phyloP scores from a whole-genome alignment of 1,284 basidiomycete genomes.

The Trametes hirsuta region DNA sequence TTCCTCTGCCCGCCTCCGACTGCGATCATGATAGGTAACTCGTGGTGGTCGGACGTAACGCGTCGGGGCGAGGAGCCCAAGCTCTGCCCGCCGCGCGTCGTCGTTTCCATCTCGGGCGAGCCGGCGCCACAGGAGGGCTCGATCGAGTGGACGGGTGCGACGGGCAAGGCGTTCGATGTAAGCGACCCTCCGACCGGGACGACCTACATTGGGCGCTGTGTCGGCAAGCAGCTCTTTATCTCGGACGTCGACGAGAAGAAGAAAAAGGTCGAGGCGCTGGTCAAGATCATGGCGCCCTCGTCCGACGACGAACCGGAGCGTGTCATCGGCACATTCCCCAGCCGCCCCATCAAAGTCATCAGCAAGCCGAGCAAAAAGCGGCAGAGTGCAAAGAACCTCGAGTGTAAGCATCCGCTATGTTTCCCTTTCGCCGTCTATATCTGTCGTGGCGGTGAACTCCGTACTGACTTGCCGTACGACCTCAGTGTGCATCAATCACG shows the following conservation, averaged over 20 bases:
- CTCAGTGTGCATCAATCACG: conserved; percentile 92
- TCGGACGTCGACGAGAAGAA: conserved; percentile 90
- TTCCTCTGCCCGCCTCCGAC: conserved; percentile 97
- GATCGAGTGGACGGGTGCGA: conserved; percentile 83
- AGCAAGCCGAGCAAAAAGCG: conserved; percentile 97
- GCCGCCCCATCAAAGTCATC: conserved; percentile 95
- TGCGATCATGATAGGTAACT: conserved; percentile 91
- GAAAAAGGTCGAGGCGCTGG: conserved; percentile 89
- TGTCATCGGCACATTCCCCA: conserved; percentile 85
- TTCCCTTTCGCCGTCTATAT: neutral
- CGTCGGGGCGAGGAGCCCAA: conserved; percentile 76
- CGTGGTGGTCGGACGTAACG: conserved; percentile 87
- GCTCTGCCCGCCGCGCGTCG: conserved; percentile 79
- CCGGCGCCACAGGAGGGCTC: conserved; percentile 79
- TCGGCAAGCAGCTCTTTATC: conserved; percentile 90
- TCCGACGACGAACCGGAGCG: conserved; percentile 78
- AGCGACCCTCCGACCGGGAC: conserved; percentile 79
- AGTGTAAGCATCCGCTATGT: conserved; percentile 61
- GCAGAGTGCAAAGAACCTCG: conserved; percentile 90
- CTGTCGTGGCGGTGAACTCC: conserved; percentile 15
- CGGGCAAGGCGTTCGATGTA: conserved; percentile 82
- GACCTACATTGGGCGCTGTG: conserved; percentile 84
- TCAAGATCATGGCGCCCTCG: conserved; percentile 85
- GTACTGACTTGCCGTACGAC: conserved; percentile 1
- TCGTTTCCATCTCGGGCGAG: conserved; percentile 92